Evolutionary conservation across 164 flowering plant genomes (phyloP).

Genomic region (Tinospora cordifolia): DNA sequence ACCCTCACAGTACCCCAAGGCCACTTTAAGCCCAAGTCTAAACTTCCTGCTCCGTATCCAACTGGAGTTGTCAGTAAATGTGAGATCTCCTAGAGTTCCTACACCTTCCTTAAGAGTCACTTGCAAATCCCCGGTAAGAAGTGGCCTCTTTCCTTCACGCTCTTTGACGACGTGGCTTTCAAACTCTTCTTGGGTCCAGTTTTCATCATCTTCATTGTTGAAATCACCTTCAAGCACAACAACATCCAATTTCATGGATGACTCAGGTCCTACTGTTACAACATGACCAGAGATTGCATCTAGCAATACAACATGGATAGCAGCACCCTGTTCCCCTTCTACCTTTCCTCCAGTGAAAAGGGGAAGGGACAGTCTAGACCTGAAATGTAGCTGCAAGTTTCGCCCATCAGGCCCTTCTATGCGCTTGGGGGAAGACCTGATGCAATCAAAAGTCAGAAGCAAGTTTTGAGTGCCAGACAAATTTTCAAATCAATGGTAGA

Average conservation of each 20-base stretch:
- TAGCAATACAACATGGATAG: conserved; percentile 71
- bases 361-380: conserved; percentile 72
- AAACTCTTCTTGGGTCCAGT: conserved; percentile 83
- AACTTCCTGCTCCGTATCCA: conserved; percentile 97
- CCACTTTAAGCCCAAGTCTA: conserved; percentile 80
- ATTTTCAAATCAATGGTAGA: no score
- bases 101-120: conserved; percentile 83
- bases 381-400: conserved; percentile 77
- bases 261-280: conserved; percentile 77
- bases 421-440: conserved; percentile 77
- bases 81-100: conserved; percentile 88
- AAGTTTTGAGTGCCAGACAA: background rate
- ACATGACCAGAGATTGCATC: conserved; percentile 62
- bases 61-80: conserved; percentile 96
- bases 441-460: background rate
- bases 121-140: conserved; percentile 78
- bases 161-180: conserved; percentile 89
- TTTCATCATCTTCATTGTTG: conserved; percentile 76
- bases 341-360: conserved; percentile 95
- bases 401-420: conserved; percentile 87
- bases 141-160: conserved; percentile 95
- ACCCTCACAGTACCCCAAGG: conserved; percentile 67
- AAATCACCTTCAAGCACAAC: conserved; percentile 98
- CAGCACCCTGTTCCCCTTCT: conserved; percentile 94
- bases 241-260: conserved; percentile 65